Evolutionary conservation across 768 basidiomycete species (phyloP), one percentile per base, ranked within the genome.

Genomic region (Dioszegia hungarica): DNA sequence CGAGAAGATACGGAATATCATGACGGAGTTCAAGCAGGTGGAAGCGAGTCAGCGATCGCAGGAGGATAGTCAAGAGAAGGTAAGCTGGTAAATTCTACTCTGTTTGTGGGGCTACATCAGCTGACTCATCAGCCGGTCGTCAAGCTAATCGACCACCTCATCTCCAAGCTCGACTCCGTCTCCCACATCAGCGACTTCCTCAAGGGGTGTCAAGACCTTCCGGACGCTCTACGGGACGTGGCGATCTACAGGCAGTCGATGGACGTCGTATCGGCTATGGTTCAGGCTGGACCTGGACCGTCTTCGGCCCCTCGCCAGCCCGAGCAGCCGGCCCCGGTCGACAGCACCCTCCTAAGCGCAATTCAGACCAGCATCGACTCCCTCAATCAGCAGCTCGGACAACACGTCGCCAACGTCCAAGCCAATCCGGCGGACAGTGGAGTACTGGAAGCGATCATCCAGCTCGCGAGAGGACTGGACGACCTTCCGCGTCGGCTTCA

Each of bases 111-210:
- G 17, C 4, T 22, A n/a, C 37, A 51, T 19, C 19, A 55, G 38
- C 48, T 56, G 17, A 56, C 38, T 12, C 22, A 5, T n/a, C 34
- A 64, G 62, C 59, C 59, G 4, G 28, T 64, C 15, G 28, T 45
- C 19, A 51, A 50, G 24, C 56, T 64, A 17, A 25, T 60, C 17
- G 57, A 54, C 25, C 55, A 60, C 55, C 59, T 64, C 15, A 45
- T 64, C 22, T 34, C 50, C 29, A 57, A 60, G 25, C 59, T 62
- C 11, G 48, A 45, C 50, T 20, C 20, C 19, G 41, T 41, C 37
- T 39, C 15, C 36, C 24, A 38, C 17, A 39, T 49, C 31, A 25
- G 25, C 19, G 29, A 20, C 28, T 57, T 41, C 33, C 53, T 64
- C 5, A 20, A 33, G 19, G 27, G 25, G 14, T 40, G 47, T 33